Percentiles rank a stretch among this genome's conserved stretches.
phyloP scores from a whole-genome alignment of 1,139 yeast genomes.

The Blastobotrys aristatus region DNA sequence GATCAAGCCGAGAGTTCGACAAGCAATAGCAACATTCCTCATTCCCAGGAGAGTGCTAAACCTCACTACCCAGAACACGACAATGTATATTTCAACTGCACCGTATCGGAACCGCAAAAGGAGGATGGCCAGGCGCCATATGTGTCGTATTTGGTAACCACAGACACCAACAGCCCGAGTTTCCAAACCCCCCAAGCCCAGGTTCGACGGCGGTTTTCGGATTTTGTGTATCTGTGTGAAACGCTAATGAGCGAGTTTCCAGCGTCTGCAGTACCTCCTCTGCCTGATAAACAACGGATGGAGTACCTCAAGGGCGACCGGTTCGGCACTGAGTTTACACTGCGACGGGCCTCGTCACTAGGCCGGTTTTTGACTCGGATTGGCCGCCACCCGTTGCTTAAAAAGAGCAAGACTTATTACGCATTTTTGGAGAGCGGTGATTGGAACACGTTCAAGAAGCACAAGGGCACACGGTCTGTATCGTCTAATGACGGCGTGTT shows the following conservation, averaged over 20 bases:
- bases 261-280: conserved; percentile 82
- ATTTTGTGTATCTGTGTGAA: conserved; percentile 72
- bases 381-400: conserved; percentile 65
- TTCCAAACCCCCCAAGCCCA: conserved; percentile 43
- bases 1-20: not conserved
- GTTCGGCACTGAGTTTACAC: conserved; percentile 73
- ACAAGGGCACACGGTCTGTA: conserved; percentile 38
- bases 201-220: conserved; percentile 76
- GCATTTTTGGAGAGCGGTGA: conserved; percentile 76
- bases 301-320: conserved; percentile 96
- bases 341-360: conserved; percentile 77
- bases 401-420: conserved; percentile 65
- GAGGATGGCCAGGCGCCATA: conserved; percentile 78
- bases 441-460: conserved; percentile 73
- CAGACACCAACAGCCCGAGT: conserved; percentile 47
- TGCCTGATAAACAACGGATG: conserved; percentile 87
- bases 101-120: conserved; percentile 69
- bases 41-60: not conserved
- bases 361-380: conserved; percentile 71
- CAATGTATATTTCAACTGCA: conserved; percentile 25
- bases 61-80: conserved; percentile 5
- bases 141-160: conserved; percentile 72
- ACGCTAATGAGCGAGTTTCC: conserved; percentile 75
- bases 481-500: conserved; percentile 38
- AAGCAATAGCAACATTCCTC: not conserved